phyloP scores from a whole-genome alignment of 1,139 yeast species.

The Torulaspora pretoriensis region DNA sequence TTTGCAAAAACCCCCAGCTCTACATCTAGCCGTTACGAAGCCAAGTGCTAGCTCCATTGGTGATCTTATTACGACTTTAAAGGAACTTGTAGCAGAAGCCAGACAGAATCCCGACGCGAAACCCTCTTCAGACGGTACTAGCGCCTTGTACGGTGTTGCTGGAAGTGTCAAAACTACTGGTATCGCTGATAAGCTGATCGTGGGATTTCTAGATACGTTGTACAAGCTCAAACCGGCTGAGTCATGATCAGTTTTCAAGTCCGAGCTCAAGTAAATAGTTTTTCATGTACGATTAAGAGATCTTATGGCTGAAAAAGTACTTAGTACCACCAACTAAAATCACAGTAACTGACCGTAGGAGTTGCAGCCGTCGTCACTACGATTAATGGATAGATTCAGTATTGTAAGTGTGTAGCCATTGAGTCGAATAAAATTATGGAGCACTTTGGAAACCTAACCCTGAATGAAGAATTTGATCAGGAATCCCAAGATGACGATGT shows the following conservation, averaged over 20 bases:
- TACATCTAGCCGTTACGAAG: slow-evolving; percentile 83
- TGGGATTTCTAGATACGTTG: slow-evolving; percentile 73
- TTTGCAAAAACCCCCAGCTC: slow-evolving; percentile 82
- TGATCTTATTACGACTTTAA: slow-evolving; percentile 56
- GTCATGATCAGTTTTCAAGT: neutral
- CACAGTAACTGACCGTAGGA: neutral
- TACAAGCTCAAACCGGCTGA: slow-evolving; percentile 36
- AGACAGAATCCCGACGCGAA: slow-evolving; percentile 35
- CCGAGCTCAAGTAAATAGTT: neutral
- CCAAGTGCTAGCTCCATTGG: slow-evolving; percentile 62
- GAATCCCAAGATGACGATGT: slow-evolving; percentile 19
- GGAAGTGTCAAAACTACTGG: slow-evolving; percentile 82
- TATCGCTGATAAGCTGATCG: slow-evolving; percentile 75
- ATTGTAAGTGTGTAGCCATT: neutral
- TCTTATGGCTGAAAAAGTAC: neutral
- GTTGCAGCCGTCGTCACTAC: neutral
- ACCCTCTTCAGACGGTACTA: slow-evolving; percentile 53
- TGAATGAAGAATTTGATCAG: slow-evolving; percentile 16
- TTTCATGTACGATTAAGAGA: neutral
- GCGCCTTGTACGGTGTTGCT: slow-evolving; percentile 92
- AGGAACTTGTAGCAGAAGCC: slow-evolving; percentile 45
- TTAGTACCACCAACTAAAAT: neutral
- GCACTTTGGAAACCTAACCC: slow-evolving; percentile 15
- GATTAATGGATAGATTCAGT: neutral
- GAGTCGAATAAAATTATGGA: slow-evolving; percentile 11